Evolutionary conservation across 2,329 filamentous ascomycete genomes (phyloP), one percentile per base, ranked within the genome.

Genomic region (Orbilia oligospora): DNA sequence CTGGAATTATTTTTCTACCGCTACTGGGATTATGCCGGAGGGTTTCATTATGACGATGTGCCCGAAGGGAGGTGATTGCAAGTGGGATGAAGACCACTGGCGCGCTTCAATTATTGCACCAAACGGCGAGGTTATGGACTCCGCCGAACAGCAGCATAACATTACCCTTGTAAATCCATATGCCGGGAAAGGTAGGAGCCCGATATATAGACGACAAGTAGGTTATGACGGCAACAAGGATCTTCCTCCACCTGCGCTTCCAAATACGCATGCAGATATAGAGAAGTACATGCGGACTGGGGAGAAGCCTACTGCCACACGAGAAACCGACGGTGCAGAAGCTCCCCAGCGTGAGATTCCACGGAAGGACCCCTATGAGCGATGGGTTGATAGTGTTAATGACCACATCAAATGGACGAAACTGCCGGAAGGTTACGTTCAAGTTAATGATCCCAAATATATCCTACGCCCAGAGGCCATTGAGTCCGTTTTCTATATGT

Each of bases 401-500:
- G 70, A 80, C 30, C 80, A 80, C 12, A 72, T 81, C 33, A 72
- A 76, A 24, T 72, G 71, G 6, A 61, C 71, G 24, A 58, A 48
- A 12, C 44, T 81, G 41, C 81, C 80, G 16, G 46, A 69, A 46
- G 81, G 80, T 18, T 82, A 81, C 33, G 76, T 67, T 12, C 65
- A 49, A 24, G 65, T 81, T 10, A 58, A 49, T n/a, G 80, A 80
- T 48, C 9, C 48, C 30, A 80, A 87, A 70, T 93, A 92, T 82
- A 88, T 92, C 33, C 86, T 93, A 53, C 88, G 91, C 72, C 92
- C 92, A 20, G 92, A 95, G 84, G 92, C 92, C 1, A 93, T 95
- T 68, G 92, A 95, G 85, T 92, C 90, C 14, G 89, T 96, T 3
- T 95, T 93, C 84, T 88, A 93, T 82, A 89, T 95, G 86, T 96